A percentile compares a stretch with the other conserved stretches of the same genome.
Conservation (phyloP, 805 yeast species). For the Candida ortonii region DNA sequence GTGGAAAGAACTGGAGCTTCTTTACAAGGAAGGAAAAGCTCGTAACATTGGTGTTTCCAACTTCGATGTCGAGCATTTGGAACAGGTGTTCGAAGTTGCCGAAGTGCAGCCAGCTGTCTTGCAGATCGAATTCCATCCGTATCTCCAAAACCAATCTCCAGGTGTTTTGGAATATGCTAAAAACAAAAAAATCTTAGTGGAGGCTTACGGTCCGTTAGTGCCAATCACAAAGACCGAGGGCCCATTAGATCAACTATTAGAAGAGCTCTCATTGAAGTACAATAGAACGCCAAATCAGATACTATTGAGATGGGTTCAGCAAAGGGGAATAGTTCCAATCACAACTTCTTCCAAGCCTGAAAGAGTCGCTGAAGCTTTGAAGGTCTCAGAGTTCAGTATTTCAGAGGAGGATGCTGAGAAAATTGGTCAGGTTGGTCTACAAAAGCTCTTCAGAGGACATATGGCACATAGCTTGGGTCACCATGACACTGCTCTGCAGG, state of each 20-base stretch:
- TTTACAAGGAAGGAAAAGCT: constrained; percentile 52
- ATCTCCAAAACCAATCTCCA: constrained; percentile 57
- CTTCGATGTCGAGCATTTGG: constrained; percentile 45
- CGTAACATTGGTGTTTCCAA: constrained; percentile 50
- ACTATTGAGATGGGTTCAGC: constrained; percentile 44
- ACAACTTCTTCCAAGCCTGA: constrained; percentile 43
- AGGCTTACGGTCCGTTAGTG: constrained; percentile 47
- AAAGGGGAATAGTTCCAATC: constrained; percentile 42
- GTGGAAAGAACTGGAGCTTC: constrained; percentile 46
- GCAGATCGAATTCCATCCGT: constrained; percentile 66
- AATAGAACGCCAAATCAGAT: constrained; percentile 38
- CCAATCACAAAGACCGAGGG: constrained; percentile 38
- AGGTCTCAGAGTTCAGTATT: constrained; percentile 34
- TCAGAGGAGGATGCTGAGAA: constrained; percentile 29
- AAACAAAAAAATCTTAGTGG: constrained; percentile 36
- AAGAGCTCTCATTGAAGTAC: constrained; percentile 35
- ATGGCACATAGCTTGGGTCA: constrained; percentile 2
- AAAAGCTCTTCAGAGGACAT: constrained; percentile 22
- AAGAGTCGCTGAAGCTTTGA: constrained; percentile 39
- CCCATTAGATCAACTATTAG: constrained; percentile 34
- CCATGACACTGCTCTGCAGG: constrained; percentile 5
- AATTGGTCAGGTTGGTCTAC: constrained; percentile 28
- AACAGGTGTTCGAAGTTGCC: constrained; percentile 38
- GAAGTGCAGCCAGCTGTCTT: constrained; percentile 51
- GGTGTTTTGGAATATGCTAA: constrained; percentile 41